A percentile compares a stretch with the other conserved stretches of the same genome.
These are phyloP conservation scores for Boletus eberwhitei DNA, from an alignment of 768 basidiomycete genomes.

Conservation along the genomic window DNA sequence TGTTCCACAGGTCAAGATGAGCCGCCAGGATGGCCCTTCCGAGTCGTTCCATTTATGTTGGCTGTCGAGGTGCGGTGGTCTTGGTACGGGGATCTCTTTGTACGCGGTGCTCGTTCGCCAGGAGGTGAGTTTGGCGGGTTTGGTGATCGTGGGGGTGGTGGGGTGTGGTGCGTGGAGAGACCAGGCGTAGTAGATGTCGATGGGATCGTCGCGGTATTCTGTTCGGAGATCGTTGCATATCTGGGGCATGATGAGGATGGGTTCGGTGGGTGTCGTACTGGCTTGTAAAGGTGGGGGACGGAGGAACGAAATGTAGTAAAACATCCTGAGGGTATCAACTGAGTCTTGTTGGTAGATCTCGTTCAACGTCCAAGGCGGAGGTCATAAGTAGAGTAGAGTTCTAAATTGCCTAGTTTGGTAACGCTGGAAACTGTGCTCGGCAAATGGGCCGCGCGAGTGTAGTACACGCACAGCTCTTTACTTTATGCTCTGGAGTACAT, in stretches of 20 bases:
- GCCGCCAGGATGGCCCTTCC: slow-evolving; percentile 55
- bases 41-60: slow-evolving; percentile 9
- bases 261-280: slow-evolving; percentile 33
- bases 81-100: slow-evolving; percentile 66
- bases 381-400: too few species aligned
- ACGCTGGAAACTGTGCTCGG: not conserved
- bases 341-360: not conserved
- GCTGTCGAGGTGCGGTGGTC: slow-evolving; percentile 44
- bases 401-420: slow-evolving; percentile 1
- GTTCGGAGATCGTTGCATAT: slow-evolving; percentile 89
- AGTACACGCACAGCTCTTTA: not conserved
- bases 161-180: slow-evolving; percentile 23
- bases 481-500: slow-evolving; percentile 22
- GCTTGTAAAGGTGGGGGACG: slow-evolving; percentile 72
- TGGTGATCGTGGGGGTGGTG: slow-evolving; percentile 32
- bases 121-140: slow-evolving; percentile 65
- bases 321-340: slow-evolving; percentile 45
- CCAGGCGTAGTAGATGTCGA: slow-evolving; percentile 77
- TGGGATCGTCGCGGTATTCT: slow-evolving; percentile 52
- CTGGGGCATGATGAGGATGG: slow-evolving; percentile 71
- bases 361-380: too few species aligned
- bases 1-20: slow-evolving; percentile 51
- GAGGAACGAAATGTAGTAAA: slow-evolving; percentile 86
- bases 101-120: slow-evolving; percentile 69
- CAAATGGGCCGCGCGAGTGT: not conserved